phyloP scores from a whole-genome alignment of 371 early-diverging fungal species.

The Zychaea mexicana region DNA sequence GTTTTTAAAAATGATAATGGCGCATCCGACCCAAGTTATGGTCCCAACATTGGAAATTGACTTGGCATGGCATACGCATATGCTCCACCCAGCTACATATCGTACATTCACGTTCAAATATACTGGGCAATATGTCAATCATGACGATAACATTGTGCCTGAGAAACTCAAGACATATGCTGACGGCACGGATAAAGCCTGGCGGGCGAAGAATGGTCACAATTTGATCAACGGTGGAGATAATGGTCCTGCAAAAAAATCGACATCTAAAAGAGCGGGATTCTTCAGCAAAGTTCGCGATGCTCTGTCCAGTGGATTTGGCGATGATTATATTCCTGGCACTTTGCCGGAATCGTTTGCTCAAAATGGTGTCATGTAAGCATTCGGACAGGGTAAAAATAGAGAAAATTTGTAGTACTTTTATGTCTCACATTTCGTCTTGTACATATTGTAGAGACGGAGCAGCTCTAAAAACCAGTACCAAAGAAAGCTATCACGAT shows the following conservation, averaged over 20 bases:
- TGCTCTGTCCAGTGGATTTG: not conserved
- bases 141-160: constrained; percentile 46
- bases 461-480: too few relatives aligned
- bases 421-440: not conserved
- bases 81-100: constrained; percentile 39
- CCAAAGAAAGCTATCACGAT: not conserved
- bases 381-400: not conserved
- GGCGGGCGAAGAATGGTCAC: not conserved
- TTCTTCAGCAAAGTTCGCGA: not conserved
- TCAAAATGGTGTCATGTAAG: not conserved
- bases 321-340: not conserved
- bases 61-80: constrained; percentile 49
- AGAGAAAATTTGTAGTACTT: not conserved
- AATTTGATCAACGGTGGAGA: constrained; percentile 2
- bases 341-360: not conserved
- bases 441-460: not conserved
- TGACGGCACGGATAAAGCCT: constrained; percentile 8
- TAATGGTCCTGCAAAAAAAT: too few relatives aligned
- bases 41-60: constrained; percentile 45
- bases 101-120: constrained; percentile 30
- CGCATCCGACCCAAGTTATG: constrained; percentile 17
- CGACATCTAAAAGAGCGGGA: not conserved
- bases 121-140: constrained; percentile 38
- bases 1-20: constrained; percentile 19
- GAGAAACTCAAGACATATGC: constrained; percentile 9